These are phyloP conservation scores for Trichoderma gamsii DNA, from an alignment of 495 filamentous ascomycete genomes.

Conservation along the genomic window DNA sequence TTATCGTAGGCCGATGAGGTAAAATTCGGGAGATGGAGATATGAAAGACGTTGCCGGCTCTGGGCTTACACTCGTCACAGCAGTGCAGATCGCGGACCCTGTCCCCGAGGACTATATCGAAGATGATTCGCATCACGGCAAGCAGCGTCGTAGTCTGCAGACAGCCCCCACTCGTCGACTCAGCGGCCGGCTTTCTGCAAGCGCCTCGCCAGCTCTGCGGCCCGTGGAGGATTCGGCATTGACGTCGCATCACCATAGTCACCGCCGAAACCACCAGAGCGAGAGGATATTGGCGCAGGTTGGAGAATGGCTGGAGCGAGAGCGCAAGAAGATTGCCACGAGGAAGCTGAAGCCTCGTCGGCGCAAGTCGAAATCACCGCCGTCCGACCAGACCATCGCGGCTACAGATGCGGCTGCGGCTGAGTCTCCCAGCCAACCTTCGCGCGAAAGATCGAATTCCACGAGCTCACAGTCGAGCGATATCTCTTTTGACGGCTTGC, in stretches of 20 bases:
- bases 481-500: slow-evolving; percentile 60
- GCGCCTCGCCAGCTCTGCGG: slow-evolving; percentile 23
- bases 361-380: slow-evolving; percentile 26
- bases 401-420: slow-evolving; percentile 17
- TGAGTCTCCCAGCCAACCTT: slow-evolving; percentile 5
- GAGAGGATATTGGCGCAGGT: slow-evolving; percentile 64
- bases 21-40: not conserved
- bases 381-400: slow-evolving; percentile 18
- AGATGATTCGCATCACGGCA: slow-evolving; percentile 38
- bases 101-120: slow-evolving; percentile 24
- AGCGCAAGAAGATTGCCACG: slow-evolving; percentile 58
- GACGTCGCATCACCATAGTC: slow-evolving; percentile 28
- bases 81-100: slow-evolving; percentile 46
- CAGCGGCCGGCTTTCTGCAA: slow-evolving; percentile 22
- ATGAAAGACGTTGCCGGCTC: not conserved
- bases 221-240: slow-evolving; percentile 29
- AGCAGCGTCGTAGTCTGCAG: slow-evolving; percentile 33
- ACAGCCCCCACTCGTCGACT: not conserved
- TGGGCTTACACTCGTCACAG: slow-evolving; percentile 27
- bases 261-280: slow-evolving; percentile 32
- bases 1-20: not conserved
- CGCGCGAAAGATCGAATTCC: slow-evolving; percentile 32
- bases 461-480: slow-evolving; percentile 51
- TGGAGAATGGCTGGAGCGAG: slow-evolving; percentile 69
- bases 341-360: slow-evolving; percentile 38